Evolutionary conservation across 805 yeast genomes (phyloP).

Genomic region (Saccharomyces cerevisiae): DNA sequence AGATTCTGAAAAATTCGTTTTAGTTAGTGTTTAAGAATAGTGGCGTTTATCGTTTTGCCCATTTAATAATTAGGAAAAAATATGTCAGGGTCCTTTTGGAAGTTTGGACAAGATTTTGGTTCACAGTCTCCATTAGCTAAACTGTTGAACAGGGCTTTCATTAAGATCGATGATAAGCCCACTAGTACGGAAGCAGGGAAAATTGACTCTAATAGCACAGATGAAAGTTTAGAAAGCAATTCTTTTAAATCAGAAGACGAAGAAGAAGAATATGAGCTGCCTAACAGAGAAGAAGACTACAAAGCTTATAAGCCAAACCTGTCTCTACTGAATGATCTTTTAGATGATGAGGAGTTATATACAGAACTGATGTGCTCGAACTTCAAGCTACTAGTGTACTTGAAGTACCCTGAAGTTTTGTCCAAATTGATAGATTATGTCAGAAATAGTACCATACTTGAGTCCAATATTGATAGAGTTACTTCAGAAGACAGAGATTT

Average conservation of each 20-base stretch:
- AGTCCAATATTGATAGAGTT: conserved; percentile 16
- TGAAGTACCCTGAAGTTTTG: conserved; percentile 71
- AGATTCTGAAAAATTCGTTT: background rate
- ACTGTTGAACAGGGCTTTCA: conserved; percentile 33
- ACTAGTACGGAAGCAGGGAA: conserved; percentile 1
- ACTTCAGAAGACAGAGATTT: conserved; percentile 6
- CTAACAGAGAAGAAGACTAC: conserved; percentile 29
- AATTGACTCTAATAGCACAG: background rate
- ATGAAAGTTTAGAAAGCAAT: conserved; percentile 29
- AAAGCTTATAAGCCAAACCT: conserved; percentile 36
- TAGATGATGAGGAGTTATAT: conserved; percentile 67
- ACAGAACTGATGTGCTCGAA: conserved; percentile 68
- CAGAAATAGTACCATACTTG: conserved; percentile 34
- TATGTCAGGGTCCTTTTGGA: conserved; percentile 49
- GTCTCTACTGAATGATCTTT: conserved; percentile 44
- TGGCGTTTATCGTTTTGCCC: background rate
- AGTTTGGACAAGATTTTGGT: conserved; percentile 49
- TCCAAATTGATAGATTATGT: conserved; percentile 61
- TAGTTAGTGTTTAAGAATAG: background rate
- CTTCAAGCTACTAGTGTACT: conserved; percentile 65
- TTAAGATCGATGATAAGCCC: conserved; percentile 16
- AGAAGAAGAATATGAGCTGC: conserved; percentile 12
- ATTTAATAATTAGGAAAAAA: background rate
- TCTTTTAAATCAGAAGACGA: conserved; percentile 25
- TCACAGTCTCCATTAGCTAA: conserved; percentile 48